Base-by-base conservation (phyloP, 169 alveolate genomes). In the Eimeria acervulina region DNA sequence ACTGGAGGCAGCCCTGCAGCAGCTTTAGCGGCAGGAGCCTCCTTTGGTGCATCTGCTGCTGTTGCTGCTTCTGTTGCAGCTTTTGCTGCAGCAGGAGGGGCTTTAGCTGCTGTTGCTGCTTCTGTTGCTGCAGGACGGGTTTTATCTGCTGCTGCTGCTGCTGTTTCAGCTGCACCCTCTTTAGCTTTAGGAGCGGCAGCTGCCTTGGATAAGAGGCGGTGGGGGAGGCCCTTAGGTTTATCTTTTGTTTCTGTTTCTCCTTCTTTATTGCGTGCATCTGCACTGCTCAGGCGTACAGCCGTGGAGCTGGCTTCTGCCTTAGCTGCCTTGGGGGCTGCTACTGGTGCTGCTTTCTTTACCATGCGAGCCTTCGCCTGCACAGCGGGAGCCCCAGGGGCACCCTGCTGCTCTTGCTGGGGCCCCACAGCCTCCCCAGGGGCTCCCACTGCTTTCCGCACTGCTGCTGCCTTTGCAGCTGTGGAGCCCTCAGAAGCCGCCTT, bases 321-420 rank as follows among this genome's bases (percentile, higher is more conserved):
- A 36, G 33, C 88, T 36, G 6, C 61, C 61, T 78, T 78, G 42
- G 66, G 88, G 66, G 63, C 51, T 10, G 63, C 61, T 28, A n/a
- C n/a, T n/a, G 88, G 88, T 2, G 88, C 88, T 8, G 88, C 88
- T 42, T 78, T 78, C 33, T 78, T 78, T 10, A 36, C 88, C 88
- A 78, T 13, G 88, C 88, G 66, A 52, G 33, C 33, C 88, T 42
- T 78, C 63, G 55, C 1, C 19, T 5, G 66, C 31, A 33, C 55
- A 7, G 88, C 4, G 23, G 88, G 28, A 15, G 88, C 55, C 61
- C 42, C 55, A 5, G 55, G 19, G 5, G 55, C 55, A 7, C 19
- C 38, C 84, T 72, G 21, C 33, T 40, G 17, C 88, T 23, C 63
- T 28, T 36, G 33, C 88, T 78, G 21, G 63, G 66, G 33, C 10